These are phyloP conservation scores for Dimocarpus longan DNA, from an alignment of 345 rosid species.

Conservation along the genomic window DNA sequence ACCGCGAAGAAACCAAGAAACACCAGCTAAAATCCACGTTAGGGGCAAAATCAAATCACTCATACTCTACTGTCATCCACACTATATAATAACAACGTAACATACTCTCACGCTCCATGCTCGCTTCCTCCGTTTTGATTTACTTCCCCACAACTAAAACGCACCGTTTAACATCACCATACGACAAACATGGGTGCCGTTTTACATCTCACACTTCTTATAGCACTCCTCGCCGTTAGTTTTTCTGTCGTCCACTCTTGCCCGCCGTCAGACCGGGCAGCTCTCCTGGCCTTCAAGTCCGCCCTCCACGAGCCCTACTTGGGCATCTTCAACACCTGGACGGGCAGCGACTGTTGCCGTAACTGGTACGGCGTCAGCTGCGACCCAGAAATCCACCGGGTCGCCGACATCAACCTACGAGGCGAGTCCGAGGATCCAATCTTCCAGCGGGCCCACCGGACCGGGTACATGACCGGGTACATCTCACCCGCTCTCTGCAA, in stretches of 20 bases:
- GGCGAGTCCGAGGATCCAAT: conserved; percentile 93
- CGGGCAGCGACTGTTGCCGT: conserved; percentile 78
- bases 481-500: conserved; percentile 67
- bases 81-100: conserved; percentile 13
- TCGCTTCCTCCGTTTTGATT: not conserved
- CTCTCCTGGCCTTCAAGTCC: conserved; percentile 62
- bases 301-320: conserved; percentile 70
- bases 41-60: conserved; percentile 38
- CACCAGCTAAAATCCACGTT: conserved; percentile 12
- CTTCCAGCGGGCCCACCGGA: conserved; percentile 54
- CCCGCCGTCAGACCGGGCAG: conserved; percentile 72
- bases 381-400: conserved; percentile 58
- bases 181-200: conserved; percentile 8
- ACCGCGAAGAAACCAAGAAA: not conserved
- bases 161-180: not conserved
- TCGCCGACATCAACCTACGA: conserved; percentile 87
- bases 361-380: conserved; percentile 94
- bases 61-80: not conserved
- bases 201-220: not conserved
- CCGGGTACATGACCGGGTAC: conserved; percentile 81
- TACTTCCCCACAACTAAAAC: not conserved
- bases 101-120: not conserved
- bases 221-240: conserved; percentile 34
- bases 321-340: conserved; percentile 85
- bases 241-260: conserved; percentile 51